phyloP scores from a whole-genome alignment of 2,329 filamentous ascomycete species.

The Onygenales sp. region DNA sequence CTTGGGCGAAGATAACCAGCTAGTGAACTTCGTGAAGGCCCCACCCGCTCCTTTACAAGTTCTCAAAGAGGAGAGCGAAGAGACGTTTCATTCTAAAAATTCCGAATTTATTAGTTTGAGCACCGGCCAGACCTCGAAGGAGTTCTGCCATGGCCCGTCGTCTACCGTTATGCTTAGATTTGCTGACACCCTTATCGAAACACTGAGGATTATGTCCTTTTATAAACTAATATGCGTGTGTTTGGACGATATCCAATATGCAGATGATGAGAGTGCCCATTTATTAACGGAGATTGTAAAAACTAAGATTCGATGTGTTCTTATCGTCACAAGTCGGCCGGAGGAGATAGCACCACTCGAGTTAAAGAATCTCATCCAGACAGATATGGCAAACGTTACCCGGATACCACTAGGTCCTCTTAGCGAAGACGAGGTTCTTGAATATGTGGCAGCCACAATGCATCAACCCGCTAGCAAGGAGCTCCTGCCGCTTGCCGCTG shows the following conservation, averaged over 20 bases:
- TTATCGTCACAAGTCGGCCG: conserved; percentile 67
- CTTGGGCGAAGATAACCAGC: conserved; percentile 25
- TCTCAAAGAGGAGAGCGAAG: conserved; percentile 21
- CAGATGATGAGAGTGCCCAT: conserved; percentile 78
- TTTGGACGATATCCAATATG: conserved; percentile 82
- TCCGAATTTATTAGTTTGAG: conserved; percentile 24
- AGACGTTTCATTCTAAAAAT: conserved; percentile 21
- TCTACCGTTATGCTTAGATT: conserved; percentile 54
- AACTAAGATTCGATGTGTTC: conserved; percentile 68
- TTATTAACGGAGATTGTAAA: conserved; percentile 71
- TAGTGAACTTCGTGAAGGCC: conserved; percentile 8
- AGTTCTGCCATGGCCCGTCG: conserved; percentile 17
- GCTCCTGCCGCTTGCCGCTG: conserved; percentile 66
- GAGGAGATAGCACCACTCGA: conserved; percentile 50
- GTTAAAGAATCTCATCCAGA: conserved; percentile 31
- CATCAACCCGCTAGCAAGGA: conserved; percentile 60
- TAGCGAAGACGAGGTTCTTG: conserved; percentile 66
- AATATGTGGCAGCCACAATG: conserved; percentile 75
- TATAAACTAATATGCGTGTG: conserved; percentile 84
- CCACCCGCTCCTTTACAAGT: conserved; percentile 20
- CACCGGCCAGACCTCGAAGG: conserved; percentile 26
- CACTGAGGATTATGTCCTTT: conserved; percentile 68
- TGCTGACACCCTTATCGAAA: conserved; percentile 80
- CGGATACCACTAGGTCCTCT: conserved; percentile 65
- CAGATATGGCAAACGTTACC: conserved; percentile 51